Evolutionary conservation across 2,329 filamentous ascomycete genomes (phyloP).

Genomic region (Penicillium brevicompactum): DNA sequence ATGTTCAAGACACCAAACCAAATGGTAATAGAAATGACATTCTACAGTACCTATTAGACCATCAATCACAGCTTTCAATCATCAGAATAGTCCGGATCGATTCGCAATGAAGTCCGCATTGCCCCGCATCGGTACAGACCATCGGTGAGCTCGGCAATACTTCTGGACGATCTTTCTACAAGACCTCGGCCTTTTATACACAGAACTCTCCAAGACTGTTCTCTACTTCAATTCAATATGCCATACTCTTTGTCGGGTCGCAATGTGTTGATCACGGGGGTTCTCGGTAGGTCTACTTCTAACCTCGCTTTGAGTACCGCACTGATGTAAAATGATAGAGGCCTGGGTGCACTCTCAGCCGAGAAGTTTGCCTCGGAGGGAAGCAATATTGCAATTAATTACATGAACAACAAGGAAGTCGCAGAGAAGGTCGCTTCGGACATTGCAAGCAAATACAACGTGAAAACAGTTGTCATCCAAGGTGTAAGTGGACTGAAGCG

Average conservation of each 20-base stretch:
- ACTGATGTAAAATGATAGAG: conserved; percentile 48
- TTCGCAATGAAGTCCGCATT: neutral
- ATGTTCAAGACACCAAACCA: no score
- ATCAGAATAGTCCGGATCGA: neutral
- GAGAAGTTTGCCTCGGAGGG: conserved; percentile 69
- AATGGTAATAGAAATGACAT: no score
- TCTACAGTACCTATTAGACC: no score
- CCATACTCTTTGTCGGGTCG: conserved; percentile 63
- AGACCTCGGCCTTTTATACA: no score
- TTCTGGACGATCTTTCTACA: neutral
- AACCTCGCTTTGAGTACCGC: neutral
- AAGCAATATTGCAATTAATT: conserved; percentile 73
- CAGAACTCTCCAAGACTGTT: neutral
- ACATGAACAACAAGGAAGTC: conserved; percentile 61
- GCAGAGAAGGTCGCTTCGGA: conserved; percentile 62
- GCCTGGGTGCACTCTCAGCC: conserved; percentile 69
- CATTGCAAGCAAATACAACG: conserved; percentile 54
- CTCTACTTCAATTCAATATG: conserved; percentile 46
- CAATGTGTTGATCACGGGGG: conserved; percentile 68
- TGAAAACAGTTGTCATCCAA: conserved; percentile 60
- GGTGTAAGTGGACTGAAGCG: conserved; percentile 52
- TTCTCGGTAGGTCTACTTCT: conserved; percentile 54
- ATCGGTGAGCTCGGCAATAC: neutral
- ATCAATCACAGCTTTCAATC: neutral
- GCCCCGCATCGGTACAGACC: neutral